These are phyloP conservation scores for Ogataea nakhonphanomensis DNA, from an alignment of 805 yeast species.

Conservation along the genomic window DNA sequence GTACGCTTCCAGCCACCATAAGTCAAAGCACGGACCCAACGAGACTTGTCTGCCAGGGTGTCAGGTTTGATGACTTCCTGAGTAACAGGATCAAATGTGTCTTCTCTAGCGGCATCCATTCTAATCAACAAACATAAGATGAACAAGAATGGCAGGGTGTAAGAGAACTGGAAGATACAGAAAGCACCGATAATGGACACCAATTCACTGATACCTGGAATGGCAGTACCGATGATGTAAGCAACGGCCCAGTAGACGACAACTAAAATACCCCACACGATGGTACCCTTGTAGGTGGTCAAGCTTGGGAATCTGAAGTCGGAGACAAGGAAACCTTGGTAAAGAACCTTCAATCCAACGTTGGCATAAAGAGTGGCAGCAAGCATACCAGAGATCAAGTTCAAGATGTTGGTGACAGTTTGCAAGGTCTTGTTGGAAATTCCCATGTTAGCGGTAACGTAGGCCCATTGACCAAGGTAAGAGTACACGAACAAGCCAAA, in stretches of 20 bases:
- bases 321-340: conserved; percentile 36
- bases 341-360: conserved; percentile 43
- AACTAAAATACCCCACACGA: conserved; percentile 36
- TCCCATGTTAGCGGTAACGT: conserved; percentile 44
- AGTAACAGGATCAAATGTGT: conserved; percentile 10
- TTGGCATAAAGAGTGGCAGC: conserved; percentile 47
- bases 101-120: conserved; percentile 9
- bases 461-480: conserved; percentile 43
- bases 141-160: conserved; percentile 39
- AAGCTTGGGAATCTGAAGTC: conserved; percentile 34
- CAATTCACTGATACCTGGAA: conserved; percentile 40
- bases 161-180: conserved; percentile 44
- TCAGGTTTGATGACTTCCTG: conserved; percentile 6
- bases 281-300: conserved; percentile 32
- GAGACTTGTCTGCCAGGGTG: conserved; percentile 5
- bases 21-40: conserved; percentile 10
- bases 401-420: conserved; percentile 39
- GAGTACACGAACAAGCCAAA: conserved; percentile 43
- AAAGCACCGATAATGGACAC: conserved; percentile 40
- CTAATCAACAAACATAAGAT: conserved; percentile 12
- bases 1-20: conserved; percentile 10
- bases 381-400: conserved; percentile 39
- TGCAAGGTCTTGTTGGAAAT: conserved; percentile 38
- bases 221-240: conserved; percentile 41
- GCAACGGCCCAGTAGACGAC: conserved; percentile 43